Conservation (phyloP, 1,284 basidiomycete genomes). For the Wolfiporia cocos region DNA sequence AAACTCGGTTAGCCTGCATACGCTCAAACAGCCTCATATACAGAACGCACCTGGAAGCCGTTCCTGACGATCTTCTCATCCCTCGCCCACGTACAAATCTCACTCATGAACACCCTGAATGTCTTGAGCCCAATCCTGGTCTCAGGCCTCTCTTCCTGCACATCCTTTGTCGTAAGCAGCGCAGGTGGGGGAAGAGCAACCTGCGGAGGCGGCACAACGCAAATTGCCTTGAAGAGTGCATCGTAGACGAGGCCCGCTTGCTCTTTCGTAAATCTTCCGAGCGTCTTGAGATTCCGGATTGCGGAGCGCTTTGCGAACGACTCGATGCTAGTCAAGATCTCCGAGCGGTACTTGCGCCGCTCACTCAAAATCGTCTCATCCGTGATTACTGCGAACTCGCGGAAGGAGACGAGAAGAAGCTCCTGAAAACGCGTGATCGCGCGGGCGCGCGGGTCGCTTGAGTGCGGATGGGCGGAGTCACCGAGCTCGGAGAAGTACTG, state of each 20-base stretch:
- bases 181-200: slow-evolving; percentile 38
- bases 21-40: too few relatives aligned
- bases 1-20: slow-evolving; percentile 15
- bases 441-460: slow-evolving; percentile 83
- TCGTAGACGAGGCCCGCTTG: slow-evolving; percentile 90
- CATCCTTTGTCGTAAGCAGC: slow-evolving; percentile 49
- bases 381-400: slow-evolving; percentile 95
- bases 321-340: slow-evolving; percentile 93
- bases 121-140: slow-evolving; percentile 85
- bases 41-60: slow-evolving; percentile 71
- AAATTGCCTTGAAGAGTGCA: slow-evolving; percentile 85
- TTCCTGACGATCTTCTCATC: slow-evolving; percentile 93
- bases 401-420: slow-evolving; percentile 91
- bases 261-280: slow-evolving; percentile 85
- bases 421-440: slow-evolving; percentile 99
- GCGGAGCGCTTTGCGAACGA: slow-evolving; percentile 94
- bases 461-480: slow-evolving; percentile 90
- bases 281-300: slow-evolving; percentile 80
- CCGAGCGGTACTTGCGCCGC: slow-evolving; percentile 81
- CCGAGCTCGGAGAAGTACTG: slow-evolving; percentile 93
- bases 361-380: slow-evolving; percentile 93
- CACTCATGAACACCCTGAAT: slow-evolving; percentile 88
- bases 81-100: slow-evolving; percentile 94
- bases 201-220: slow-evolving; percentile 62
- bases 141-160: slow-evolving; percentile 75